Evolutionary conservation across 1,284 basidiomycete genomes (phyloP), one percentile per base, ranked within the genome.

Genomic region (Omphalotus olearius): DNA sequence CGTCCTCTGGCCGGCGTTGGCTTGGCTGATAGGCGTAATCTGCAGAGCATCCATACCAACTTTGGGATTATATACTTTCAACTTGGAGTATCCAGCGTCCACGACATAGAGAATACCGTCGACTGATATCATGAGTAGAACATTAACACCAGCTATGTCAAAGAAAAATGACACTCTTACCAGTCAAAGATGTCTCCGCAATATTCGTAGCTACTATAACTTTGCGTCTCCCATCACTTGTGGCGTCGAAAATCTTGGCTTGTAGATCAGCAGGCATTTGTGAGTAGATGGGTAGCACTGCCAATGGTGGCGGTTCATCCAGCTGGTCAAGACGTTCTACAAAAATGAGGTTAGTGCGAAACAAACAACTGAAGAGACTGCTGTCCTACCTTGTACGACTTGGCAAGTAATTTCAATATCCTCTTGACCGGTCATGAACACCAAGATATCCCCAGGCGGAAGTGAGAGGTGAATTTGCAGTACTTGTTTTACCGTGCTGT

Each of bases 341-440:
- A 40, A 51, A 36, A 13, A 50, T 10, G 45, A 49, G 56, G 26
- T 54, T 13, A 56, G 51, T 10, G 30, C 30, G 30, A 56, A 36
- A 45, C 33, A 46, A 9, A 55, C 25, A 30, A 16, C n/a, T 23
- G 41, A 38, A 38, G 18, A 40, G 25, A 45, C 33, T 40, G 20
- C 45, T 23, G 35, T 62, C 76, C 47, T 54, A 92, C 92, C 91
- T 67, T 88, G 82, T 13, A 97, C 75, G 25, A 97, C 93, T 60
- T 91, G 86, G 64, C 93, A 97, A 1, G 93, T 97, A 38, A 93
- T 78, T 67, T 98, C 93, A 57, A 99, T 99, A 66, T 99, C 97
- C 69, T 99, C 97, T 70, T 99, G 97, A 51, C 97, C 97, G 23
- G 97, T 99, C 96, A 99, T 99, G 69, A 99, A 99, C 13, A 99